Conservation (phyloP, 768 basidiomycete species). For the Mycena galericulata region DNA sequence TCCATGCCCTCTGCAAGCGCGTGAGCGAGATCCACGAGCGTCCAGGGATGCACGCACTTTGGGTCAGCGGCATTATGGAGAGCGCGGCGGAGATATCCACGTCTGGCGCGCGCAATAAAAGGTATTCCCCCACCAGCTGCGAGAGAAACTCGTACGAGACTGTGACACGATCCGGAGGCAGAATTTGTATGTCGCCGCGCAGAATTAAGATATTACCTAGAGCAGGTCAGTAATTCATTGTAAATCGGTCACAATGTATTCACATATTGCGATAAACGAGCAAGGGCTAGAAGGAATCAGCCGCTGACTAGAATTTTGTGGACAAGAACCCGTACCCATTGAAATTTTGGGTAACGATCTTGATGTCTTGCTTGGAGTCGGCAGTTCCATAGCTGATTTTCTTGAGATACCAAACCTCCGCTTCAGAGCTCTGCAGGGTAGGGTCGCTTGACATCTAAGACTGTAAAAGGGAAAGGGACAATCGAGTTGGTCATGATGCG, state of each 20-base stretch:
- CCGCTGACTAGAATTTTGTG: slow-evolving; percentile 2
- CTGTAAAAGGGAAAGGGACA: too few relatives aligned
- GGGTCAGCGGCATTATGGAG: slow-evolving; percentile 81
- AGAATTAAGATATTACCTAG: slow-evolving; percentile 91
- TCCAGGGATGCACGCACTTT: slow-evolving; percentile 62
- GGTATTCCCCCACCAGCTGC: slow-evolving; percentile 85
- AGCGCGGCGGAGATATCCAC: slow-evolving; percentile 79
- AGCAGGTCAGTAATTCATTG: slow-evolving; percentile 10
- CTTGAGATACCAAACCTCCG: slow-evolving; percentile 86
- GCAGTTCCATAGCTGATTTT: slow-evolving; percentile 62
- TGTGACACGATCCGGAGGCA: slow-evolving; percentile 70
- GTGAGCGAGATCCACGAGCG: background rate
- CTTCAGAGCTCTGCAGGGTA: slow-evolving; percentile 46
- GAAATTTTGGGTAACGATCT: slow-evolving; percentile 86
- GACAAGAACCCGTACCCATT: slow-evolving; percentile 70
- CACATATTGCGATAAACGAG: slow-evolving; percentile 92
- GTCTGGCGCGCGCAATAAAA: slow-evolving; percentile 69
- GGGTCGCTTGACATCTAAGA: slow-evolving; percentile 10
- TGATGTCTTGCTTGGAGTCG: slow-evolving; percentile 48
- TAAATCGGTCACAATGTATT: background rate
- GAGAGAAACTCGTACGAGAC: slow-evolving; percentile 91
- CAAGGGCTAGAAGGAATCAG: slow-evolving; percentile 70
- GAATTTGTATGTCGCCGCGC: slow-evolving; percentile 82
- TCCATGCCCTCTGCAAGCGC: slow-evolving; percentile 81
- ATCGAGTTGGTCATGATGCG: too few relatives aligned